Base-by-base conservation (phyloP, 202 grass and related monocot species). In the Dendrocalamus latiflorus region DNA sequence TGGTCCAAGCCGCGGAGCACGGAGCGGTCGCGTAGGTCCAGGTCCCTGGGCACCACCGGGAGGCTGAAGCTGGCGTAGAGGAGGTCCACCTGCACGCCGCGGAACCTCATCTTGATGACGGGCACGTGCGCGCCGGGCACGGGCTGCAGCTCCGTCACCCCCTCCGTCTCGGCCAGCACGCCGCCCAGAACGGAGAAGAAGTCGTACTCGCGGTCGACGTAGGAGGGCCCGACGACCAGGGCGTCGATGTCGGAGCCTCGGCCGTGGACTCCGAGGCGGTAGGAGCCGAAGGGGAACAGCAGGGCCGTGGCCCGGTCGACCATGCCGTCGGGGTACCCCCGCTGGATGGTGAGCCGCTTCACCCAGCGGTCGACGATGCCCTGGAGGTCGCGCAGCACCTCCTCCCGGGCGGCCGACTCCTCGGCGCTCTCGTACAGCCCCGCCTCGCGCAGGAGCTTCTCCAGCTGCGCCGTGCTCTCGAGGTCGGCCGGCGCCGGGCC, bases 91-190 rank as follows among this genome's bases (percentile, higher is more conserved):
- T 76, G 85, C 66, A 90, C 81, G 64, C 84, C 84, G 58, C 24
- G 74, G 72, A 83, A 70, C 55, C 81, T 44, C 20, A 86, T 20
- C 72, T 80, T 90, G 42, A 90, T 68, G 45, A 90, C 84, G 66
- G 88, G 84, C 58, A 86, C 88, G 81, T 87, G 84, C 57, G 88
- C 88, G 51, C 82, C 84, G 49, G 88, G 88, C 6, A 90, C 88
- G 65, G 84, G 84, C 51, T 76, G 88, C 15, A 90, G 68, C 36
- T 87, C 61, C 10, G 84, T 80, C 37, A 90, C 80, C 24, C 72
- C 61, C 54, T 65, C 80, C 54, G 49, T 76, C 65, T 61, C 68
- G 17, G 80, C 61, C 37, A 90, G 77, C 41, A n/a, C 72, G 68
- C n/a, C 79, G 33, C 51, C 79, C 25, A 90, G 72, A 21, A 42